Evolutionary conservation across 192 early-diverging fungal species (phyloP).

Genomic region (Pilobolus umbonatus): DNA sequence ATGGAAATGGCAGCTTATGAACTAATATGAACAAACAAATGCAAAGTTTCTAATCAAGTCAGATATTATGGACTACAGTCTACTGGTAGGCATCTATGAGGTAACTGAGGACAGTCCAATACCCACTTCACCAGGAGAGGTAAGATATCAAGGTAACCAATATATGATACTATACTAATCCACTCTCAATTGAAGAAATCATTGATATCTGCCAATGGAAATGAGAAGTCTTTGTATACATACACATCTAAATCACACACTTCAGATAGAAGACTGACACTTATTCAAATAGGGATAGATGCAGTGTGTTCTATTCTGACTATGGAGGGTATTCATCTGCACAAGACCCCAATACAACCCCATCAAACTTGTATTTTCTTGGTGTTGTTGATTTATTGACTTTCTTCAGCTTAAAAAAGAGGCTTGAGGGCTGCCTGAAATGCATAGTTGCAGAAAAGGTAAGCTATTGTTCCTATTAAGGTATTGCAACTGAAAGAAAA

Average conservation of each 20-base stretch:
- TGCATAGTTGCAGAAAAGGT: slow-evolving; percentile 67
- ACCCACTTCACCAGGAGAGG: too few species aligned
- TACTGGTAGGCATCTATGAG: slow-evolving; percentile 91
- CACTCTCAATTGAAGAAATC: not conserved
- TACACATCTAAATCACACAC: too few species aligned
- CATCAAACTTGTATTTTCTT: slow-evolving; percentile 80
- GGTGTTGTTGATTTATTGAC: slow-evolving; percentile 98
- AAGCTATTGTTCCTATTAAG: slow-evolving; percentile 72
- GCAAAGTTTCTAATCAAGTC: slow-evolving; percentile 59
- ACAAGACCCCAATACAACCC: slow-evolving; percentile 54
- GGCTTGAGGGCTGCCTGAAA: slow-evolving; percentile 85
- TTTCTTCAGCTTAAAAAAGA: slow-evolving; percentile 83
- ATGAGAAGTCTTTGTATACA: not conserved
- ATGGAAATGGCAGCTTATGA: not conserved
- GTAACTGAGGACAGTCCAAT: slow-evolving; percentile 75
- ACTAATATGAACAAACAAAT: not conserved
- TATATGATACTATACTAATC: slow-evolving; percentile 6
- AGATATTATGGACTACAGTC: slow-evolving; percentile 98
- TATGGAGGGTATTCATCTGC: slow-evolving; percentile 85
- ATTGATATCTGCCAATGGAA: slow-evolving; percentile 36
- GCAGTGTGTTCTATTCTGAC: slow-evolving; percentile 87
- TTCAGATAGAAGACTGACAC: slow-evolving; percentile 37
- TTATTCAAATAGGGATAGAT: slow-evolving; percentile 48
- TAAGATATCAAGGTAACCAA: slow-evolving; percentile 88
- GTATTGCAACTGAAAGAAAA: too few species aligned